Conservation (phyloP, 306 rosid genomes). For the Medicago truncatula region DNA sequence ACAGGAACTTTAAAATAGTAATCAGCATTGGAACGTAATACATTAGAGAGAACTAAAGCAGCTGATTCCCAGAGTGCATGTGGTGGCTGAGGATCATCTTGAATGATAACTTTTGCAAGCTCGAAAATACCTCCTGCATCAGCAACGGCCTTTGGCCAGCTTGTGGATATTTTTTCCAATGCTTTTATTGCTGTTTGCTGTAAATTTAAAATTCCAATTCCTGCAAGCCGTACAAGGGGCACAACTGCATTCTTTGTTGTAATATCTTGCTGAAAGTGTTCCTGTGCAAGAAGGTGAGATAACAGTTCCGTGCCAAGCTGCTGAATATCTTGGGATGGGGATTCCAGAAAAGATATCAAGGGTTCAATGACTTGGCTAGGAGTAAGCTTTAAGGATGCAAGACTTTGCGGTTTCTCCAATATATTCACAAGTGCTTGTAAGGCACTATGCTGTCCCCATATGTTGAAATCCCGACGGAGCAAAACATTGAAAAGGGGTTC, state of each 20-base stretch:
- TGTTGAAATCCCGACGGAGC: slow-evolving; percentile 76
- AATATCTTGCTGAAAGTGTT: slow-evolving; percentile 97
- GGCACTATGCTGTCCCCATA: slow-evolving; percentile 99
- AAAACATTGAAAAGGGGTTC: slow-evolving; percentile 96
- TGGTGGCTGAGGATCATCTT: slow-evolving; percentile 97
- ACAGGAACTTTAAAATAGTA: slow-evolving; percentile 93
- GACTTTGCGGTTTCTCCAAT: slow-evolving; percentile 98
- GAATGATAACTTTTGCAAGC: slow-evolving; percentile 94
- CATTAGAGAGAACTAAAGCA: slow-evolving; percentile 90
- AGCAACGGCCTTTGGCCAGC: slow-evolving; percentile 97
- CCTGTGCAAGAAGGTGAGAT: slow-evolving; percentile 95
- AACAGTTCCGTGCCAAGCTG: slow-evolving; percentile 97
- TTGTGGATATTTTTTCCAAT: slow-evolving; percentile 83
- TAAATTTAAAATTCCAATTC: slow-evolving; percentile 91
- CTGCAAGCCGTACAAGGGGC: slow-evolving; percentile 97
- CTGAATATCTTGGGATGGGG: slow-evolving; percentile 94
- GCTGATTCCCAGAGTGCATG: slow-evolving; percentile 94
- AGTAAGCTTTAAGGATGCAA: slow-evolving; percentile 83
- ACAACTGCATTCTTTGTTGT: slow-evolving; percentile 91
- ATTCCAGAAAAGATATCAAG: slow-evolving; percentile 86
- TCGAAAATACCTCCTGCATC: slow-evolving; percentile 97
- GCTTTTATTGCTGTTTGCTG: slow-evolving; percentile 95
- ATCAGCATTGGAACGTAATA: slow-evolving; percentile 72
- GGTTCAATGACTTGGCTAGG: slow-evolving; percentile 98
- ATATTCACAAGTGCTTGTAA: slow-evolving; percentile 97